These are phyloP conservation scores for Saturnispora dispora DNA, from an alignment of 805 yeast genomes.

Conservation along the genomic window DNA sequence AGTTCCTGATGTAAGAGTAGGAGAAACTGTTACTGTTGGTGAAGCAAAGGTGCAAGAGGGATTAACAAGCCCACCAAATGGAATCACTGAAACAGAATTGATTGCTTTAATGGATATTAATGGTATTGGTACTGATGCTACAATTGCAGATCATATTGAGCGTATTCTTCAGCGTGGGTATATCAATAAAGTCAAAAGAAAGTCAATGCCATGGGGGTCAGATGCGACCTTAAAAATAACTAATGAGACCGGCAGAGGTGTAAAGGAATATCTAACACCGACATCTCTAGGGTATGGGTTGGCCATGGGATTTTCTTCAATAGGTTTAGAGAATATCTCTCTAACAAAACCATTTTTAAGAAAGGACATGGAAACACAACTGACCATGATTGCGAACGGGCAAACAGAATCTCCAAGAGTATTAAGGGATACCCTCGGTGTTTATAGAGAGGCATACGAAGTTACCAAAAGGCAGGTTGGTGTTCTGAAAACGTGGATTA, in stretches of 20 bases:
- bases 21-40: slow-evolving; percentile 48
- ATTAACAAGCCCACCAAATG: slow-evolving; percentile 69
- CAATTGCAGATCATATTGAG: slow-evolving; percentile 95
- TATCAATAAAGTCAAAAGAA: slow-evolving; percentile 34
- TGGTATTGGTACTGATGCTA: slow-evolving; percentile 98
- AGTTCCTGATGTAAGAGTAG: slow-evolving; percentile 53
- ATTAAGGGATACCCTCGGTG: slow-evolving; percentile 39
- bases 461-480: slow-evolving; percentile 4
- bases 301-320: slow-evolving; percentile 77
- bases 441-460: slow-evolving; percentile 57
- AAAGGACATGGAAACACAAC: slow-evolving; percentile 58
- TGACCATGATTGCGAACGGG: slow-evolving; percentile 66
- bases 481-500: slow-evolving; percentile 1
- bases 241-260: slow-evolving; percentile 29
- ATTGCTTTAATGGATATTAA: slow-evolving; percentile 92
- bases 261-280: slow-evolving; percentile 51
- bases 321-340: slow-evolving; percentile 62
- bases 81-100: slow-evolving; percentile 85
- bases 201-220: slow-evolving; percentile 3
- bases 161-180: slow-evolving; percentile 65
- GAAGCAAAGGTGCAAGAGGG: slow-evolving; percentile 62
- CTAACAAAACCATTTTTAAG: slow-evolving; percentile 86
- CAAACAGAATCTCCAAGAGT: slow-evolving; percentile 43
- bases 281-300: slow-evolving; percentile 77
- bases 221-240: background rate